phyloP scores from a whole-genome alignment of 1,139 yeast genomes.

The Geotrichum aggregatum region DNA sequence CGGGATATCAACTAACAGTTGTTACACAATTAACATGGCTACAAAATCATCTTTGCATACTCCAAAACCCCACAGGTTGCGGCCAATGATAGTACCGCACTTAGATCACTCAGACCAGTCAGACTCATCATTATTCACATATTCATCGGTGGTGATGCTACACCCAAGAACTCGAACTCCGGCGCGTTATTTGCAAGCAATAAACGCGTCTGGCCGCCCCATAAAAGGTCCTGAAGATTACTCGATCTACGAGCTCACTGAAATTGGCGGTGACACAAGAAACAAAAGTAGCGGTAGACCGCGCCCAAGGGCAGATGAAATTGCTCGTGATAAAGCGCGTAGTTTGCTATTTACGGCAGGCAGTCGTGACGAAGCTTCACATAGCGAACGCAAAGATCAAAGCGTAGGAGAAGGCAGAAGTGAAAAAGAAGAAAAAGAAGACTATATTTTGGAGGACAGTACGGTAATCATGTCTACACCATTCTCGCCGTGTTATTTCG shows the following conservation, averaged over 20 bases:
- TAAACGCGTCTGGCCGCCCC: background rate
- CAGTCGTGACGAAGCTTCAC: background rate
- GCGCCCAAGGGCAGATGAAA: constrained; percentile 12
- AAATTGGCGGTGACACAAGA: constrained; percentile 9
- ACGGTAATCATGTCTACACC: constrained; percentile 35
- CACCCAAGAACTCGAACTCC: constrained; percentile 19
- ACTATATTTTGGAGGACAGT: constrained; percentile 27
- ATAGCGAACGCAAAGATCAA: background rate
- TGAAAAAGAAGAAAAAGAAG: constrained; percentile 2
- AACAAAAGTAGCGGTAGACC: constrained; percentile 7
- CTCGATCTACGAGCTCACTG: constrained; percentile 12
- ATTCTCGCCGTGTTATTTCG: constrained; percentile 34
- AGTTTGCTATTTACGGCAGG: constrained; percentile 9
- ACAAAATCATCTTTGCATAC: too few species aligned
- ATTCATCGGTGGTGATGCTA: background rate
- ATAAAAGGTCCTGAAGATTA: background rate
- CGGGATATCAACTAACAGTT: too few species aligned
- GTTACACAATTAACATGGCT: too few species aligned
- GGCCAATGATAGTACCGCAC: too few species aligned
- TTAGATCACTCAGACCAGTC: too few species aligned
- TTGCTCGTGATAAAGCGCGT: constrained; percentile 9
- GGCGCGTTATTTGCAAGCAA: constrained; percentile 8
- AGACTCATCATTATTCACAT: too few species aligned
- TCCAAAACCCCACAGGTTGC: too few species aligned
- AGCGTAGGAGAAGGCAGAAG: background rate